These are phyloP conservation scores for Fusarium austroafricanum DNA, from an alignment of 2,329 filamentous ascomycete genomes.

Conservation along the genomic window DNA sequence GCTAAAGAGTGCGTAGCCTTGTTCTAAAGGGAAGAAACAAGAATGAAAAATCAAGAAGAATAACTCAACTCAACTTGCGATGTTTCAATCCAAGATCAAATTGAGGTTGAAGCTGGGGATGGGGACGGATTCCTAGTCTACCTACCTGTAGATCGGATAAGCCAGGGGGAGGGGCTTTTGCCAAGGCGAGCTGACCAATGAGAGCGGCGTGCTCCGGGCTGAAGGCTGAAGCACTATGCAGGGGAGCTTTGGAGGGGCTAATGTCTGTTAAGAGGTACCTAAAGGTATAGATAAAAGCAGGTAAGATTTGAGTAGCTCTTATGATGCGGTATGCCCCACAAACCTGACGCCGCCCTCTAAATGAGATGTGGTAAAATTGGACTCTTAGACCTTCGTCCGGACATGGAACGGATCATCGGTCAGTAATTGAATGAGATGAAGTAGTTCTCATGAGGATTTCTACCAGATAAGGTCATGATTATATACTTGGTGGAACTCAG, in stretches of 20 bases:
- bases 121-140: slow-evolving; percentile 8
- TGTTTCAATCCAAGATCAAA: slow-evolving; percentile 9
- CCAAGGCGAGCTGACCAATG: slow-evolving; percentile 10
- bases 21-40: background rate
- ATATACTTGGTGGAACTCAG: background rate
- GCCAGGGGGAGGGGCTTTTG: slow-evolving; percentile 22
- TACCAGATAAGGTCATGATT: background rate
- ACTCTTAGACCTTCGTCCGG: background rate
- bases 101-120: slow-evolving; percentile 18
- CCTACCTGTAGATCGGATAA: slow-evolving; percentile 8
- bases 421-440: background rate
- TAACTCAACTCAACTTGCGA: slow-evolving; percentile 10
- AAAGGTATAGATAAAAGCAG: too few relatives aligned
- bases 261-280: background rate
- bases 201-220: background rate
- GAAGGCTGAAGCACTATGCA: slow-evolving; percentile 19
- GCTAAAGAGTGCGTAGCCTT: background rate
- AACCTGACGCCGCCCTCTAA: too few relatives aligned
- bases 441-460: background rate
- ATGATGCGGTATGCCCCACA: too few relatives aligned
- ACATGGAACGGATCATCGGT: too few relatives aligned
- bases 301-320: too few relatives aligned
- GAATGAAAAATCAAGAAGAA: background rate
- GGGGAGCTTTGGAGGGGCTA: slow-evolving; percentile 22
- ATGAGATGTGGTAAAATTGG: background rate